Evolutionary conservation across 495 filamentous ascomycete species (phyloP).

Genomic region (Hypoxylon intermedium): DNA sequence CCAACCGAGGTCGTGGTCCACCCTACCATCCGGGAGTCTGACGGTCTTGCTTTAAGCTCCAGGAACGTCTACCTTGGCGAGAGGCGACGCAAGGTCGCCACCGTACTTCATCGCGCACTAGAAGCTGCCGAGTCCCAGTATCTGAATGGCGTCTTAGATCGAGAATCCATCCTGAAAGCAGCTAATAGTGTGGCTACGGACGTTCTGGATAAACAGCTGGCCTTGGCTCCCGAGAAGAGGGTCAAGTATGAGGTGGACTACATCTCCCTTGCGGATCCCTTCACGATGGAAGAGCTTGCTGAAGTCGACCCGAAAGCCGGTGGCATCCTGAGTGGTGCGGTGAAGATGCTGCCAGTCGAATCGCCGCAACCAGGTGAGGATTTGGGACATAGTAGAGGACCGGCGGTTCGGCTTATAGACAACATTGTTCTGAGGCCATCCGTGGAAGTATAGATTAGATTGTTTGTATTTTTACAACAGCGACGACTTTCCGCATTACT

Average conservation of each 20-base stretch:
- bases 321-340: slow-evolving; percentile 83
- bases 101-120: slow-evolving; percentile 72
- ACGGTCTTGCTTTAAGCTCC: slow-evolving; percentile 92
- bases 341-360: slow-evolving; percentile 88
- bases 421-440: slow-evolving; percentile 78
- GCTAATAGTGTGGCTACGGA: slow-evolving; percentile 62
- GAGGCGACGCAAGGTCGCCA: slow-evolving; percentile 72
- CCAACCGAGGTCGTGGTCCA: slow-evolving; percentile 76
- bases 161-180: slow-evolving; percentile 71
- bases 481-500: too few species aligned
- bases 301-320: slow-evolving; percentile 70
- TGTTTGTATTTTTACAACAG: slow-evolving; percentile 2
- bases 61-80: slow-evolving; percentile 91
- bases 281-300: slow-evolving; percentile 77
- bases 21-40: slow-evolving; percentile 74
- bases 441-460: slow-evolving; percentile 9
- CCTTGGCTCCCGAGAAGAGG: slow-evolving; percentile 65
- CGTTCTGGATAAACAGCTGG: slow-evolving; percentile 66
- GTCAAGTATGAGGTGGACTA: slow-evolving; percentile 87
- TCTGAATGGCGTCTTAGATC: slow-evolving; percentile 58
- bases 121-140: slow-evolving; percentile 74
- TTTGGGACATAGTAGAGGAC: slow-evolving; percentile 70
- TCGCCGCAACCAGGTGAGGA: slow-evolving; percentile 71
- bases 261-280: slow-evolving; percentile 82
- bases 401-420: slow-evolving; percentile 86